phyloP scores from a whole-genome alignment of 345 rosid species.

The Punica granatum region DNA sequence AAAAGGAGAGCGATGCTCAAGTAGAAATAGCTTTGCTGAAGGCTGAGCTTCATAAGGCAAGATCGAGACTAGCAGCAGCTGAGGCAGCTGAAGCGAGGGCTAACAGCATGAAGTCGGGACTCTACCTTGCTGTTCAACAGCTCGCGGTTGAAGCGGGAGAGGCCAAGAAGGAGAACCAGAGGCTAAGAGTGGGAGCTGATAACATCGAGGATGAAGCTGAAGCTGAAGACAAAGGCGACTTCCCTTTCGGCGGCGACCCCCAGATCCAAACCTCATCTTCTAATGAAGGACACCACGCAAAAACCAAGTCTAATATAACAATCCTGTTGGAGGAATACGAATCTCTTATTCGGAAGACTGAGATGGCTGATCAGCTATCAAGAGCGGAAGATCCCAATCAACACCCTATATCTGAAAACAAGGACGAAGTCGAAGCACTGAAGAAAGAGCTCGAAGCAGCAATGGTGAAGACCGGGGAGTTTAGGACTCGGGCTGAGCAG shows the following conservation, averaged over 20 bases:
- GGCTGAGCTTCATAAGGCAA: slow-evolving; percentile 25
- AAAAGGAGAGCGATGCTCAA: slow-evolving; percentile 28
- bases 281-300: neutral
- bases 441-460: slow-evolving; percentile 34
- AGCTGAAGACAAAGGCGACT: slow-evolving; percentile 9
- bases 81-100: slow-evolving; percentile 37
- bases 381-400: slow-evolving; percentile 6
- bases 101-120: slow-evolving; percentile 18
- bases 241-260: neutral
- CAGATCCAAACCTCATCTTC: slow-evolving; percentile 6
- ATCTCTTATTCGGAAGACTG: slow-evolving; percentile 16
- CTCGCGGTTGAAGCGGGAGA: slow-evolving; percentile 28
- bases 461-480: slow-evolving; percentile 23
- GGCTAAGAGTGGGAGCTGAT: slow-evolving; percentile 18
- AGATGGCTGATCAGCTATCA: slow-evolving; percentile 14
- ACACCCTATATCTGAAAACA: neutral
- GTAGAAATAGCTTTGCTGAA: slow-evolving; percentile 29
- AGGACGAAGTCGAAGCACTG: slow-evolving; percentile 17
- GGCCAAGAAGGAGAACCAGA: slow-evolving; percentile 20
- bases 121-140: slow-evolving; percentile 29
- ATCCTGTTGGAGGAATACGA: slow-evolving; percentile 30
- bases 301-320: slow-evolving; percentile 7
- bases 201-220: neutral
- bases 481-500: slow-evolving; percentile 44
- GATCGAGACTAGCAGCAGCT: slow-evolving; percentile 25